Evolutionary conservation across 495 filamentous ascomycete genomes (phyloP).

Genomic region (Podospora pseudopauciseta): DNA sequence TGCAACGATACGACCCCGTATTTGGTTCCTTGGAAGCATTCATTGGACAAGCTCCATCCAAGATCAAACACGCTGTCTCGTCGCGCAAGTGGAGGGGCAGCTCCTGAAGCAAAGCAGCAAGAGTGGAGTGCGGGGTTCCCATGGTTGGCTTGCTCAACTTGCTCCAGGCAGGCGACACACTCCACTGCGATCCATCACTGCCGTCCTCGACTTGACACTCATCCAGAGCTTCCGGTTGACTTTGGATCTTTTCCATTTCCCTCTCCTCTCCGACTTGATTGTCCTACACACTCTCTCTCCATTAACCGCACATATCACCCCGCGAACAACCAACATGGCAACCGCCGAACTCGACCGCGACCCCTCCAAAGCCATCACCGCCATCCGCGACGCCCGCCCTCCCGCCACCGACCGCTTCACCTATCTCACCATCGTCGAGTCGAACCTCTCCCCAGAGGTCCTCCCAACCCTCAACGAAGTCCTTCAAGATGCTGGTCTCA

Average conservation of each 20-base stretch:
- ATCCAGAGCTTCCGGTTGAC: conserved; percentile 4
- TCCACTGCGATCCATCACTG: background rate
- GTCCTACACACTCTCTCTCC: background rate
- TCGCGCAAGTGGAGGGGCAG: background rate
- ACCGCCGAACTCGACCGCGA: conserved; percentile 12
- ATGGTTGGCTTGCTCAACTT: background rate
- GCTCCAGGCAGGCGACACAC: background rate
- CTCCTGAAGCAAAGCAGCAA: background rate
- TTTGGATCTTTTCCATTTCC: background rate
- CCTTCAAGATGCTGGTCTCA: conserved; percentile 77
- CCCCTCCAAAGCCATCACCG: conserved; percentile 34
- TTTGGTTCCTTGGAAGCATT: background rate
- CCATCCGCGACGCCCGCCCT: conserved; percentile 50
- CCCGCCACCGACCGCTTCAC: conserved; percentile 79
- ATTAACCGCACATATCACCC: background rate
- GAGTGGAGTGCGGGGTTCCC: background rate
- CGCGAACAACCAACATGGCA: background rate
- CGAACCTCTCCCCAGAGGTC: conserved; percentile 72
- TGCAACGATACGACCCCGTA: background rate
- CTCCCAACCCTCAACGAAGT: conserved; percentile 73
- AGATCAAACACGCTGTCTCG: background rate
- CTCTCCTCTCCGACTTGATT: background rate
- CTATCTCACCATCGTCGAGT: conserved; percentile 83
- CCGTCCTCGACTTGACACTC: background rate
- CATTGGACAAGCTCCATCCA: background rate